Conservation (phyloP, 441 rosid genomes). For the Aquilaria agallochum region DNA sequence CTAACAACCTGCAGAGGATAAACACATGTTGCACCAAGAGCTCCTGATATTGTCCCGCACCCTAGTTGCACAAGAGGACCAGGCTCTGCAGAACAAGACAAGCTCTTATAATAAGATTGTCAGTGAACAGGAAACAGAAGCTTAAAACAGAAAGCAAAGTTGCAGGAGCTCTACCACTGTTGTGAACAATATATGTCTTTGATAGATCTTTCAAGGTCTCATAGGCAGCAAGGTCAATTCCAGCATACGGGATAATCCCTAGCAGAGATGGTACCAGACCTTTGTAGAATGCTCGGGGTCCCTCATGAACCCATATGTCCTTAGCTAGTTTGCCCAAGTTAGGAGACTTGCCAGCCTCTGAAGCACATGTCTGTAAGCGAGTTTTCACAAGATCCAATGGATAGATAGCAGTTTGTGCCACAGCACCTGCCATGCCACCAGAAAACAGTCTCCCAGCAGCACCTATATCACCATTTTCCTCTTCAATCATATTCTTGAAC, state of each 20-base stretch:
- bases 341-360: conserved; percentile 70
- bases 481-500: conserved; percentile 57
- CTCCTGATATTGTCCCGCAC: conserved; percentile 91
- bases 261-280: conserved; percentile 94
- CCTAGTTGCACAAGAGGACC: conserved; percentile 84
- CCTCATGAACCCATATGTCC: conserved; percentile 88
- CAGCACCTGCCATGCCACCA: conserved; percentile 91
- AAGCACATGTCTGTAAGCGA: conserved; percentile 72
- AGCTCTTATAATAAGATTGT: not conserved
- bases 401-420: conserved; percentile 86
- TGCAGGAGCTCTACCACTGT: conserved; percentile 43
- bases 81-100: conserved; percentile 42
- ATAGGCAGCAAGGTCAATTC: conserved; percentile 92
- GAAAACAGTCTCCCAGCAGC: conserved; percentile 74
- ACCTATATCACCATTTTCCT: conserved; percentile 50
- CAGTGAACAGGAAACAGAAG: not conserved
- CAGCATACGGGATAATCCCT: conserved; percentile 95
- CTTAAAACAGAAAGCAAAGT: conserved; percentile 3
- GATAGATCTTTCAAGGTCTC: conserved; percentile 91
- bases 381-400: conserved; percentile 96
- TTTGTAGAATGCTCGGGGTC: conserved; percentile 91
- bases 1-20: conserved; percentile 96
- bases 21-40: conserved; percentile 90
- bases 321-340: conserved; percentile 53
- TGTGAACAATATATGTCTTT: conserved; percentile 65